Evolutionary conservation across 2,329 filamentous ascomycete species (phyloP).

Genomic region (Calonectria pseudoreteaudii): DNA sequence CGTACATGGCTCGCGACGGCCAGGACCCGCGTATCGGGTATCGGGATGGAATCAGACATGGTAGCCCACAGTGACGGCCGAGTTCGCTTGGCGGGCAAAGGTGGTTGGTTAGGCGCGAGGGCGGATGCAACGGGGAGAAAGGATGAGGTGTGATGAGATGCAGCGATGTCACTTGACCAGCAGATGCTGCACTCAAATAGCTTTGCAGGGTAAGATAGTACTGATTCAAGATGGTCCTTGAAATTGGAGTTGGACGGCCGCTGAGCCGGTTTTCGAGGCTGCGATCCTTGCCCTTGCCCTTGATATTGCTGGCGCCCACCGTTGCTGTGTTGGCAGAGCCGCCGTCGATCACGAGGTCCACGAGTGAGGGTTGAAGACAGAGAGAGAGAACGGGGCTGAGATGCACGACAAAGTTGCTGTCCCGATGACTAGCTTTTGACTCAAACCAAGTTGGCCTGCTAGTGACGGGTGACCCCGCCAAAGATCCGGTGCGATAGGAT

Average conservation of each 20-base stretch:
- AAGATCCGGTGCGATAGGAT: slow-evolving; percentile 20
- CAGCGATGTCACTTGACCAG: slow-evolving; percentile 2
- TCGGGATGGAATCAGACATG: slow-evolving; percentile 40
- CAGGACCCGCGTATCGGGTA: slow-evolving; percentile 77
- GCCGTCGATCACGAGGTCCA: neutral
- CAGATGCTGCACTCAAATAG: neutral
- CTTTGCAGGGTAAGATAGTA: neutral
- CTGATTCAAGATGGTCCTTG: neutral
- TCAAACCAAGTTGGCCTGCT: slow-evolving; percentile 16
- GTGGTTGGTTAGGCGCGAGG: neutral
- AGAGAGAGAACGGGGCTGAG: neutral
- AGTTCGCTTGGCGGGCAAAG: slow-evolving; percentile 11
- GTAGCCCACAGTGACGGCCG: neutral
- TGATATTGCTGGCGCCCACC: neutral
- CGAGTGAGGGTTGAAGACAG: neutral
- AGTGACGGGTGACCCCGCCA: slow-evolving; percentile 25
- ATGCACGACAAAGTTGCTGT: slow-evolving; percentile 5
- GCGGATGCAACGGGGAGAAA: slow-evolving; percentile 7
- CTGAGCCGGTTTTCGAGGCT: neutral
- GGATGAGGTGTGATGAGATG: neutral
- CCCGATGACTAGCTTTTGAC: slow-evolving; percentile 21
- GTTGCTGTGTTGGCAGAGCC: neutral
- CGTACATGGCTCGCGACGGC: slow-evolving; percentile 95
- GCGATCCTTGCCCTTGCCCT: neutral
- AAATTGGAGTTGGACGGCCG: neutral